Evolutionary conservation across 2,329 filamentous ascomycete species (phyloP), one percentile per base, ranked within the genome.

Genomic region (Colletotrichum kahawae): DNA sequence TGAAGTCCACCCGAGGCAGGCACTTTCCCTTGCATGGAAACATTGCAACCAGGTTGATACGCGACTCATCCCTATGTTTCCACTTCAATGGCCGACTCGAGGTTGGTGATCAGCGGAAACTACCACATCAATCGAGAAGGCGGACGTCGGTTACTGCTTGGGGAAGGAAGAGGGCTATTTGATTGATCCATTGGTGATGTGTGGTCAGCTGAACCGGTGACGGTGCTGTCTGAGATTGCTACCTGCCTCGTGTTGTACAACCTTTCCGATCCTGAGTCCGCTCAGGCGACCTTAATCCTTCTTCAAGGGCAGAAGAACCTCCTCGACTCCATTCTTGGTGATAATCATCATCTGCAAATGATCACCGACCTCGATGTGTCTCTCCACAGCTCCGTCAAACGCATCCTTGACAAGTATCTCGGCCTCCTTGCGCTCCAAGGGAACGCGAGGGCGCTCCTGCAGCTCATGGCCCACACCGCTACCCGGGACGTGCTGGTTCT

Each of bases 291-390:
- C 73, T 83, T 94, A 98, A 86, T 98, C 95, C 88, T 93, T 93
- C 94, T 99, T 99, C 88, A 99, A 87, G 33, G 94, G 93, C 79
- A 93, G 87, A 82, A 94, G 93, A 67, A 92, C 91, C 90, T 99
- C 97, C 87, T 97, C 91, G 82, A 98, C 95, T 13, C 97, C 97
- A 68, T 95, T 89, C 85, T 90, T 92, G 64, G 95, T 98, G 81
- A 98, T 95, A 79, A 97, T 92, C 90, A 99, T 90, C 92, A 98
- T 96, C 90, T 99, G 97, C 84, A 99, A 87, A 66, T 94, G 93
- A 87, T 99, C 97, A 85, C 97, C 97, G 77, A 99, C 97, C 89
- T 99, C 97, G 80, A 99, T 99, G 88, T 99, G 97, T 86, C 97
- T 94, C 91, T 99, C 97, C 38, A 98, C 96, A 5, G 97, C 97